Conservation (phyloP, 2,329 filamentous ascomycete species). For the Ilyonectria sp. region DNA sequence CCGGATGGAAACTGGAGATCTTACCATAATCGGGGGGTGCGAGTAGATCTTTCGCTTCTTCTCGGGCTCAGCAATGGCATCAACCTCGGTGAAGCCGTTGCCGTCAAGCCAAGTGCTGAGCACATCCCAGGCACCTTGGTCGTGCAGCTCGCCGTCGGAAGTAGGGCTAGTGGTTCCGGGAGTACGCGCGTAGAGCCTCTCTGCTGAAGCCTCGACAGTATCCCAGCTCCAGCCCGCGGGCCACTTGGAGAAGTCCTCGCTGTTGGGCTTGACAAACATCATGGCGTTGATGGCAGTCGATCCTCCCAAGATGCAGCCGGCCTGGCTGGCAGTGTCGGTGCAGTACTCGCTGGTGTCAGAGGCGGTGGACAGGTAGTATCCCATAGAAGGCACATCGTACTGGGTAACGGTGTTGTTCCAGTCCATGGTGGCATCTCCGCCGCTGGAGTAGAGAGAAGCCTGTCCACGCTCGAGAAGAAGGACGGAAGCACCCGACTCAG, state of each 20-base stretch:
- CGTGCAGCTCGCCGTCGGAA: slow-evolving; percentile 75
- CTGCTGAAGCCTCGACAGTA: slow-evolving; percentile 72
- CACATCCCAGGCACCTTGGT: slow-evolving; percentile 76
- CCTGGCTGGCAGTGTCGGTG: slow-evolving; percentile 79
- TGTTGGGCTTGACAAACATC: slow-evolving; percentile 78
- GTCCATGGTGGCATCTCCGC: slow-evolving; percentile 74
- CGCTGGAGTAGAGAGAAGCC: slow-evolving; percentile 73
- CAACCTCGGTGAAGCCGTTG: slow-evolving; percentile 75
- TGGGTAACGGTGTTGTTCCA: slow-evolving; percentile 78
- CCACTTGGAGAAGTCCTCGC: slow-evolving; percentile 79
- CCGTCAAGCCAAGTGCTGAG: slow-evolving; percentile 71
- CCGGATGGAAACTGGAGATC: not conserved
- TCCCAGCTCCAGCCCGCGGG: slow-evolving; percentile 77
- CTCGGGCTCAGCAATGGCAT: slow-evolving; percentile 71
- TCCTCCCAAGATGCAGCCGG: slow-evolving; percentile 79
- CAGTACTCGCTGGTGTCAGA: slow-evolving; percentile 76
- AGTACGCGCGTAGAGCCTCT: slow-evolving; percentile 78
- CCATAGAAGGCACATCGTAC: slow-evolving; percentile 80
- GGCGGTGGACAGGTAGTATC: slow-evolving; percentile 78
- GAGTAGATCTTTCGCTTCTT: slow-evolving; percentile 77
- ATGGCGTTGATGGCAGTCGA: slow-evolving; percentile 78
- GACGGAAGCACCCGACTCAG: slow-evolving; percentile 75
- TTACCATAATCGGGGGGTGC: slow-evolving; percentile 65
- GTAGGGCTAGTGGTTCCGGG: slow-evolving; percentile 79
- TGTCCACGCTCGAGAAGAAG: slow-evolving; percentile 70